Evolutionary conservation across 1,139 yeast genomes (phyloP), one percentile per base, ranked within the genome.

Genomic region (Candida sp.): DNA sequence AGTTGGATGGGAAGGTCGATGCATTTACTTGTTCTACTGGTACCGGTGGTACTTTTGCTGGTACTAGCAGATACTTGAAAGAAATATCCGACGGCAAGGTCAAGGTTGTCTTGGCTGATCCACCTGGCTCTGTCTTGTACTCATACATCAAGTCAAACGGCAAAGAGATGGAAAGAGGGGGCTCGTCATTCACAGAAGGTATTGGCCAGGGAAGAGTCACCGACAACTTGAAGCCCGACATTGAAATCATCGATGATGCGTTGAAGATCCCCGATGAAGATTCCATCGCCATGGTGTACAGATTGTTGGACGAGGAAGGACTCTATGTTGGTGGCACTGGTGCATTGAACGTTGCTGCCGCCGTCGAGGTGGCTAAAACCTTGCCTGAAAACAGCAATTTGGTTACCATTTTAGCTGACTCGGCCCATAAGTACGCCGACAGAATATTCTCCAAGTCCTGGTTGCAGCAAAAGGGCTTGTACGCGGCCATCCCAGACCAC

Each of bases 141-240:
- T 83, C 92, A 9, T 91, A 87, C 65, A 83, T 92, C 55, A 83
- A 81, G 55, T 78, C 88, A 7, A 82, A 83, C 12, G 91, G 92
- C 23, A 73, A 83, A 61, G 76, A 80, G 43, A 70, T 83, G 60
- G 83, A 81, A 37, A 79, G 92, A 60, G 83, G 83, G 2, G 97
- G 97, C 28, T 81, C 89, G 2, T 88, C 96, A 1, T 91, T 93
- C 69, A 92, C 97, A 17, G 98, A 92, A 71, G 98, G 98, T 39
- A 90, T 92, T 70, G 98, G 98, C 35, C 98, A 92, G 70, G 97
- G 97, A 45, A 81, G 98, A 61, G 88, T 92, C 60, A 92, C 98
- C 7, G 88, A 83, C 56, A 92, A 92, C 67, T 79, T 92, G 69
- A 76, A 77, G 39, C 90, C 85, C 37, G 97, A 90, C 56, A 70